phyloP scores from a whole-genome alignment of 495 filamentous ascomycete genomes.

The Niebla homalea region DNA sequence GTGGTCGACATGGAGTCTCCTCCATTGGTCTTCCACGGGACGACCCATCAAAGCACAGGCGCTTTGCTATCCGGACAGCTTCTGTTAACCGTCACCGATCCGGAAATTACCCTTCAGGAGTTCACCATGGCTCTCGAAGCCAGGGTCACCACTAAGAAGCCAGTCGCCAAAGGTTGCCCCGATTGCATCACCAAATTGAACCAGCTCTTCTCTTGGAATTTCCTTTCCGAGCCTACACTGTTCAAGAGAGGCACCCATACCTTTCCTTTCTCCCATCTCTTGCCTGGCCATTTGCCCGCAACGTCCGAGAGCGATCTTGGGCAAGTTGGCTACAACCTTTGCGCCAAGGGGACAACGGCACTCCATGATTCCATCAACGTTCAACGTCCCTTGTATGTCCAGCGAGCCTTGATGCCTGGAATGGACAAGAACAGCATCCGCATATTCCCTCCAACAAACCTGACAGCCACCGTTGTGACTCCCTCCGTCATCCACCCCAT shows the following conservation, averaged over 20 bases:
- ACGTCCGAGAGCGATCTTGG: slow-evolving; percentile 61
- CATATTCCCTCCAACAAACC: slow-evolving; percentile 90
- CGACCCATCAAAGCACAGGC: slow-evolving; percentile 61
- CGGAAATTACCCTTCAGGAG: slow-evolving; percentile 48
- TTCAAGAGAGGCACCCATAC: slow-evolving; percentile 55
- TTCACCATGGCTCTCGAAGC: slow-evolving; percentile 57
- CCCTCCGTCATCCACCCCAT: slow-evolving; percentile 78
- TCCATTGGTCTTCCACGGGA: slow-evolving; percentile 72
- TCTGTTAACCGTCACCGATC: slow-evolving; percentile 52
- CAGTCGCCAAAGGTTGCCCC: slow-evolving; percentile 61
- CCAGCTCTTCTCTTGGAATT: slow-evolving; percentile 63
- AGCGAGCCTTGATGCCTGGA: slow-evolving; percentile 64
- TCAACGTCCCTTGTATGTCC: slow-evolving; percentile 50
- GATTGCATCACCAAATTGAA: slow-evolving; percentile 58
- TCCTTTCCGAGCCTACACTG: slow-evolving; percentile 53
- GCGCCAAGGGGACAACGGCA: slow-evolving; percentile 50
- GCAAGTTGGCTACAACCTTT: slow-evolving; percentile 65
- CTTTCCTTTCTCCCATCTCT: slow-evolving; percentile 83
- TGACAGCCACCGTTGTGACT: slow-evolving; percentile 68
- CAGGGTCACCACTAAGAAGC: slow-evolving; percentile 59
- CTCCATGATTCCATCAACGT: slow-evolving; percentile 51
- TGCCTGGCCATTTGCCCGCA: slow-evolving; percentile 77
- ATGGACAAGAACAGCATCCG: slow-evolving; percentile 66
- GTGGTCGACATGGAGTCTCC: slow-evolving; percentile 79
- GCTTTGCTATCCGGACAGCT: slow-evolving; percentile 81